A percentile compares a stretch with the other conserved stretches of the same genome.
These are phyloP conservation scores for Aspergillus persii DNA, from an alignment of 2,329 filamentous ascomycete genomes.

Conservation along the genomic window DNA sequence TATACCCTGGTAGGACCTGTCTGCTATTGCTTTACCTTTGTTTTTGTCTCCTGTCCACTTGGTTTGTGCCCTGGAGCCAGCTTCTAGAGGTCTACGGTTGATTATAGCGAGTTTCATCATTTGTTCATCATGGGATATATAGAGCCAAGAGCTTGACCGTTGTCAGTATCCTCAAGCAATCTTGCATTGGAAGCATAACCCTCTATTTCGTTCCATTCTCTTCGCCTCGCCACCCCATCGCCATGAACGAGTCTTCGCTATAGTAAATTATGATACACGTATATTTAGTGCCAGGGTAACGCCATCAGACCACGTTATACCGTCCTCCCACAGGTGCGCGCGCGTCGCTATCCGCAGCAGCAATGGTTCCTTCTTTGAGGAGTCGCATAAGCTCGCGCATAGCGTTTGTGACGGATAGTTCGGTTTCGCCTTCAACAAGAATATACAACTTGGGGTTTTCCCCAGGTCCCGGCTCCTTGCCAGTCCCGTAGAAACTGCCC, in stretches of 20 bases:
- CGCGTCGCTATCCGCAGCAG: constrained; percentile 81
- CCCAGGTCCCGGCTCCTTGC: constrained; percentile 72
- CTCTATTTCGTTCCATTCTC: not conserved
- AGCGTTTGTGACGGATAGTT: constrained; percentile 84
- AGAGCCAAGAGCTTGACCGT: not conserved
- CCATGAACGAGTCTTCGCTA: not conserved
- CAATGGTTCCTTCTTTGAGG: constrained; percentile 85
- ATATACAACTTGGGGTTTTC: constrained; percentile 95
- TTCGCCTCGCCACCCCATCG: not conserved
- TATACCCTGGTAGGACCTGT: no score
- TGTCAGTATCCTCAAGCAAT: not conserved
- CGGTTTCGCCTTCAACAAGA: constrained; percentile 94
- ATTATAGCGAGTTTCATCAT: not conserved
- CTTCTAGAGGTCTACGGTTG: not conserved
- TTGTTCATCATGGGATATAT: no score
- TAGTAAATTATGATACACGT: constrained; percentile 15
- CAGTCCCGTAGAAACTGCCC: constrained; percentile 80
- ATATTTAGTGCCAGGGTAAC: not conserved
- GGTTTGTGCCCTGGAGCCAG: not conserved
- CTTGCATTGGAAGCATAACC: not conserved
- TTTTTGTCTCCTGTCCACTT: not conserved
- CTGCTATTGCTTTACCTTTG: no score
- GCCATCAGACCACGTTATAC: constrained; percentile 73
- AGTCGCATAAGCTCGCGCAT: constrained; percentile 86
- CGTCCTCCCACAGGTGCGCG: constrained; percentile 75